Base-by-base conservation (phyloP, 176 grass and related monocot species). In the Melocanna baccifera region DNA sequence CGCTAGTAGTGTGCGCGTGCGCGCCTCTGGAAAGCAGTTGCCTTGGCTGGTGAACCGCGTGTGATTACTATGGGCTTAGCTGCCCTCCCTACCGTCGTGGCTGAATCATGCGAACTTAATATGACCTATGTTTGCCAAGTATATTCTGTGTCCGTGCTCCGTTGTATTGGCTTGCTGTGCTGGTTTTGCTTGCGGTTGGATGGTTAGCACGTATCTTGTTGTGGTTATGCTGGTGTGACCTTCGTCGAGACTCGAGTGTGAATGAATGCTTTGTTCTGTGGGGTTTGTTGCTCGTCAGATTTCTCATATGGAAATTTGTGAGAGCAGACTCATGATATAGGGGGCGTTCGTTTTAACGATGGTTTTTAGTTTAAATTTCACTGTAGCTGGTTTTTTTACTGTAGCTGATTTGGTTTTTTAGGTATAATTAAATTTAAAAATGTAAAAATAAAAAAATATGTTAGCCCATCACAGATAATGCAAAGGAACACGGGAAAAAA, bases 21-120 rank as follows among this genome's bases (percentile, higher is more conserved):
- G 42, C 52, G n/a, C 29, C 37, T 37, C 25, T 43, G 59, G 1
- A 55, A 53, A 79, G 75, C 81, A 78, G 82, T 81, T 20, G 67
- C 63, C 39, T 4, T 76, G 34, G 0, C 36, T 16, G 29, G 22
- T 66, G 3, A 72, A 77, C 56, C 58, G 73, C 34, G 18, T 62
- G 18, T 88, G 42, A n/a, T 47, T 67, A 57, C 36, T 57, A 46
- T 76, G 20, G 52, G 42, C 29, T 25, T 69, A 50, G 76, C 53
- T 61, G 39, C 45, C 29, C 8, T 75, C 5, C 9, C 12, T 46
- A 41, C 9, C 55, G 4, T 50, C 11, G 65, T 71, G 4, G 57
- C 34, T 40, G 29, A 16, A 55, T 50, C 11, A 29, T 76, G 14
- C 13, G 26, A 66, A 37, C 67, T 41, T 87, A 34, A 28, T 69